phyloP scores from a whole-genome alignment of 345 rosid genomes.

The Excoecaria agallocha region DNA sequence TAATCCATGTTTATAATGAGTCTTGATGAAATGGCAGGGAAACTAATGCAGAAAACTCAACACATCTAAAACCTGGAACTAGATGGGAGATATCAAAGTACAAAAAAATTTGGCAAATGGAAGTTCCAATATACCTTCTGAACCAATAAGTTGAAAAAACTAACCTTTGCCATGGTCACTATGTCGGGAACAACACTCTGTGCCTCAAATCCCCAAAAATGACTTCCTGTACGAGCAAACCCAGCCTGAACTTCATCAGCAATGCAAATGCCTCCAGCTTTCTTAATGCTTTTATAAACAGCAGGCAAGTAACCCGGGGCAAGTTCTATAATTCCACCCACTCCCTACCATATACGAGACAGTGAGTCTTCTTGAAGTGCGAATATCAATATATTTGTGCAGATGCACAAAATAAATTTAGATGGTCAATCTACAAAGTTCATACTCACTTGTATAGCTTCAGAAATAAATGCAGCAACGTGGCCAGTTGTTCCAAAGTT shows the following conservation, averaged over 20 bases:
- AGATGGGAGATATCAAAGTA: background rate
- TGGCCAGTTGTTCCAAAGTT: slow-evolving; percentile 84
- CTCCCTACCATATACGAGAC: slow-evolving; percentile 56
- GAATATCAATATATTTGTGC: background rate
- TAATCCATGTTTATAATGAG: too few relatives aligned
- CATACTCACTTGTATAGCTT: slow-evolving; percentile 77
- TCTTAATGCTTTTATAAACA: slow-evolving; percentile 54
- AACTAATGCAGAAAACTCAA: background rate
- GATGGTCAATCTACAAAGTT: background rate
- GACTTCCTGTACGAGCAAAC: slow-evolving; percentile 73
- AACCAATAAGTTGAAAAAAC: slow-evolving; percentile 13
- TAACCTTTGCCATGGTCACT: slow-evolving; percentile 98
- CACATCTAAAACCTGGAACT: background rate
- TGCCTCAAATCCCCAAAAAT: slow-evolving; percentile 87
- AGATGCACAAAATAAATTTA: background rate
- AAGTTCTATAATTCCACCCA: slow-evolving; percentile 87
- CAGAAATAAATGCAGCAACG: slow-evolving; percentile 82
- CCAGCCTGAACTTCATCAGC: slow-evolving; percentile 97
- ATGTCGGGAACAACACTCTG: slow-evolving; percentile 98
- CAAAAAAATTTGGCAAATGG: background rate
- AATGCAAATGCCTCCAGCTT: slow-evolving; percentile 90
- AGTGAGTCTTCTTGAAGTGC: background rate
- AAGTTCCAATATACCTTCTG: background rate
- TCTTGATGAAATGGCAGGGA: background rate
- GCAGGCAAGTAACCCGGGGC: slow-evolving; percentile 91